Percentiles rank a stretch among this genome's conserved stretches.
phyloP scores from a whole-genome alignment of 495 filamentous ascomycete genomes.

The Trichocladium uniseriatum region DNA sequence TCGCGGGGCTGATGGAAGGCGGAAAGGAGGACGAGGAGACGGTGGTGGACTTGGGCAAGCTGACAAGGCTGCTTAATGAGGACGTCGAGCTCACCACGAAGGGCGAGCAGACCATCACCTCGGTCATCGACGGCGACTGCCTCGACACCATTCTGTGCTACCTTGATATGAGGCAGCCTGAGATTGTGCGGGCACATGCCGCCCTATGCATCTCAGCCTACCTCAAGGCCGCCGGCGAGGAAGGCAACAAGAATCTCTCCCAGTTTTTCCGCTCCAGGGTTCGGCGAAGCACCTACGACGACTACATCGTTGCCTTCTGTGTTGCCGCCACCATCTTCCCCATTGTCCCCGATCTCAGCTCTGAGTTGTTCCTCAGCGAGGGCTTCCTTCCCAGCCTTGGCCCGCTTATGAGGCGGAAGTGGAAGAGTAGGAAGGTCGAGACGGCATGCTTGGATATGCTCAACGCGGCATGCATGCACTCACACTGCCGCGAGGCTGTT shows the following conservation, averaged over 20 bases:
- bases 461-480: conserved; percentile 79
- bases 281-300: conserved; percentile 44
- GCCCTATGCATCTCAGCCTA: conserved; percentile 70
- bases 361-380: conserved; percentile 71
- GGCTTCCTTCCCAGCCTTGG: conserved; percentile 65
- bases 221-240: conserved; percentile 61
- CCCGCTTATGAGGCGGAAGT: conserved; percentile 60
- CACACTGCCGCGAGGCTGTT: conserved; percentile 67
- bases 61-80: conserved; percentile 44
- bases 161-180: conserved; percentile 64
- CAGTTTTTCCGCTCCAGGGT: conserved; percentile 51
- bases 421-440: conserved; percentile 70
- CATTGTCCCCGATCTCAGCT: conserved; percentile 58
- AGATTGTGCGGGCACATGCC: conserved; percentile 60
- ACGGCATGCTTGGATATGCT: conserved; percentile 76
- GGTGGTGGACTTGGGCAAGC: conserved; percentile 35
- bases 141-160: conserved; percentile 71
- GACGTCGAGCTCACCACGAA: conserved; percentile 31
- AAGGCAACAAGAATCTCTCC: conserved; percentile 55
- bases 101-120: conserved; percentile 42
- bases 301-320: conserved; percentile 71
- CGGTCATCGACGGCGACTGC: conserved; percentile 63
- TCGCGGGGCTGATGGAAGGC: conserved; percentile 47
- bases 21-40: conserved; percentile 48
- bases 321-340: conserved; percentile 82